phyloP scores from a whole-genome alignment of 2,329 filamentous ascomycete genomes.

The Aspergillus sp. region DNA sequence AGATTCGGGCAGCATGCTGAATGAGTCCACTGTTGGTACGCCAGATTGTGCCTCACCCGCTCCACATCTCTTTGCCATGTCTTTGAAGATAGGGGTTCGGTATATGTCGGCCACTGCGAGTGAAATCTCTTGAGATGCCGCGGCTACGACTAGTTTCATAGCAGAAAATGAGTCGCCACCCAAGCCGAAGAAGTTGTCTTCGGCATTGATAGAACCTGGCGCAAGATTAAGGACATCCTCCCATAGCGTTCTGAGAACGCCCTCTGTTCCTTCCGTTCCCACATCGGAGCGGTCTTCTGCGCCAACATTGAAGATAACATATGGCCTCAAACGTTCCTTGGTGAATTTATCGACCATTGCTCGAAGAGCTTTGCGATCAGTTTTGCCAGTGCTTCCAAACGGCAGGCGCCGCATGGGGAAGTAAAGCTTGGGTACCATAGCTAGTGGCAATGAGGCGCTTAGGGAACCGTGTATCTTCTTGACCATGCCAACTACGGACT shows the following conservation, averaged over 20 bases:
- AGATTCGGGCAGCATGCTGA: slow-evolving; percentile 31
- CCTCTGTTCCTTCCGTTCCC: slow-evolving; percentile 31
- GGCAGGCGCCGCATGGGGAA: slow-evolving; percentile 46
- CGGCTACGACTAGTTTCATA: slow-evolving; percentile 49
- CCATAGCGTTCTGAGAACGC: slow-evolving; percentile 41
- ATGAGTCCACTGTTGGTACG: slow-evolving; percentile 23
- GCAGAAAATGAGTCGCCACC: slow-evolving; percentile 52
- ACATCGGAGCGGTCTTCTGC: slow-evolving; percentile 28
- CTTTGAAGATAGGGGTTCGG: slow-evolving; percentile 44
- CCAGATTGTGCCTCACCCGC: background rate
- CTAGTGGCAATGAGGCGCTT: slow-evolving; percentile 37
- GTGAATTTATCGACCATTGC: slow-evolving; percentile 40
- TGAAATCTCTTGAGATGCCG: slow-evolving; percentile 41
- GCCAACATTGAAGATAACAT: slow-evolving; percentile 27
- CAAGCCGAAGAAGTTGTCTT: slow-evolving; percentile 51
- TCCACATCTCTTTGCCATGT: slow-evolving; percentile 44
- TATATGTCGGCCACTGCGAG: slow-evolving; percentile 50
- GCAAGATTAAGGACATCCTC: slow-evolving; percentile 42
- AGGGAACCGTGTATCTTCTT: slow-evolving; percentile 31
- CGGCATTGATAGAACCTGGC: slow-evolving; percentile 41
- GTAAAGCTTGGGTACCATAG: slow-evolving; percentile 49
- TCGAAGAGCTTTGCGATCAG: slow-evolving; percentile 44
- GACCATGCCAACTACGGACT: slow-evolving; percentile 25
- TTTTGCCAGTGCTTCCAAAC: slow-evolving; percentile 47
- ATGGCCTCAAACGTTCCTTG: slow-evolving; percentile 34